Percentiles rank a stretch among this genome's conserved stretches.
phyloP scores from a whole-genome alignment of 495 filamentous ascomycete genomes.

The Letharia lupina region DNA sequence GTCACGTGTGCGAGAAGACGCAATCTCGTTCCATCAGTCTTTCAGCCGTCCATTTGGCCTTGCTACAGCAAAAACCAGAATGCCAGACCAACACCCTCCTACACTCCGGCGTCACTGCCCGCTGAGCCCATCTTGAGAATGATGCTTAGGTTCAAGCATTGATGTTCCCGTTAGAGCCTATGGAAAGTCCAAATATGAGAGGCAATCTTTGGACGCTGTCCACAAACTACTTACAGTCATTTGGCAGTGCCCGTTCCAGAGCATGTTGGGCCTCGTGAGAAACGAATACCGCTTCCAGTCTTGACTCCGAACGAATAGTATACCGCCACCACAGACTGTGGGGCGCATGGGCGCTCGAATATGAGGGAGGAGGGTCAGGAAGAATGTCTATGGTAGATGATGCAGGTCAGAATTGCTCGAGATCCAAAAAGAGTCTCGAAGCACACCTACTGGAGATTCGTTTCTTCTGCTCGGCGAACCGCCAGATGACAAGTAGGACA shows the following conservation, averaged over 20 bases:
- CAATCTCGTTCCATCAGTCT: too few species aligned
- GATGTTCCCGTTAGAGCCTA: background rate
- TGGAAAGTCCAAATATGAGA: background rate
- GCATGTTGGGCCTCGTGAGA: background rate
- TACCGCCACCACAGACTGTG: background rate
- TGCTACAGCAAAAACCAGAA: too few species aligned
- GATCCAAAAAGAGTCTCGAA: background rate
- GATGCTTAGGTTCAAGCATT: background rate
- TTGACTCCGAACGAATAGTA: background rate
- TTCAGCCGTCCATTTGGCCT: too few species aligned
- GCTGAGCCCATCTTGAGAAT: background rate
- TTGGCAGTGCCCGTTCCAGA: background rate
- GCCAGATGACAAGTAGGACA: background rate
- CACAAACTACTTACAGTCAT: background rate
- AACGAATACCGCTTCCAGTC: background rate
- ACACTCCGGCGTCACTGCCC: background rate
- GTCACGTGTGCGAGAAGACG: too few species aligned
- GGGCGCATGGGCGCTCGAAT: background rate
- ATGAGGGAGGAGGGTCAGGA: background rate
- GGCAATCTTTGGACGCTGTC: background rate
- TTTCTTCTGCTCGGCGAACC: background rate
- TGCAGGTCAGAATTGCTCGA: background rate
- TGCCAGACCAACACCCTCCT: background rate
- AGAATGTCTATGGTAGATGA: background rate
- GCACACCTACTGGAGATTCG: background rate